These are phyloP conservation scores for Akanthomyces muscarius DNA, from an alignment of 2,329 filamentous ascomycete genomes.

Conservation along the genomic window DNA sequence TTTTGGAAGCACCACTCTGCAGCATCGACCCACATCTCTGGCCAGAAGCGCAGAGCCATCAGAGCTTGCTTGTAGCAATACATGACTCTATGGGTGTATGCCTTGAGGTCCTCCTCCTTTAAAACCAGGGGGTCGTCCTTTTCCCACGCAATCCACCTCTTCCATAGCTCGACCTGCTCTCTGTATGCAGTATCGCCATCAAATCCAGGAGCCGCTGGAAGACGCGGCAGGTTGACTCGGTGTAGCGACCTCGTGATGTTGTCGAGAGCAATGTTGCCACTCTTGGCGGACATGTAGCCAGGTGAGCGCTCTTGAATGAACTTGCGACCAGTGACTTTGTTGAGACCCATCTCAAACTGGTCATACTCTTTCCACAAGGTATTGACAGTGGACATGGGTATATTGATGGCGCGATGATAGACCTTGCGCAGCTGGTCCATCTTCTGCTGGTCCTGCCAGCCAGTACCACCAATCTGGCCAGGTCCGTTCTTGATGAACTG, in stretches of 20 bases:
- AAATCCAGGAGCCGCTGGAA: constrained; percentile 81
- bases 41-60: constrained; percentile 92
- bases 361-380: constrained; percentile 96
- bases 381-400: constrained; percentile 81
- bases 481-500: constrained; percentile 88
- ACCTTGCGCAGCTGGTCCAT: constrained; percentile 90
- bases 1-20: constrained; percentile 89
- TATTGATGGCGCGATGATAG: constrained; percentile 83
- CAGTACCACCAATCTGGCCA: constrained; percentile 76
- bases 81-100: constrained; percentile 73
- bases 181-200: constrained; percentile 81
- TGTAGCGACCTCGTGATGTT: constrained; percentile 76
- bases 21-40: constrained; percentile 92
- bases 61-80: constrained; percentile 92
- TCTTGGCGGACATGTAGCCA: constrained; percentile 92
- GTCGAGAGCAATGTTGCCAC: constrained; percentile 83
- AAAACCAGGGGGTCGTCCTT: constrained; percentile 87
- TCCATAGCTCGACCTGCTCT: constrained; percentile 84
- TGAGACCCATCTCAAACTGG: constrained; percentile 88
- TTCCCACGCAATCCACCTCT: constrained; percentile 92
- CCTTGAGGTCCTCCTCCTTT: constrained; percentile 71
- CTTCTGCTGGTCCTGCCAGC: constrained; percentile 97
- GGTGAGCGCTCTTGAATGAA: constrained; percentile 90
- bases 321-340: constrained; percentile 91
- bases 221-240: constrained; percentile 71